A percentile compares a stretch with the other conserved stretches of the same genome.
Evolutionary conservation across 2,329 filamentous ascomycete species (phyloP).

Genomic region (Cordyceps farinosa): DNA sequence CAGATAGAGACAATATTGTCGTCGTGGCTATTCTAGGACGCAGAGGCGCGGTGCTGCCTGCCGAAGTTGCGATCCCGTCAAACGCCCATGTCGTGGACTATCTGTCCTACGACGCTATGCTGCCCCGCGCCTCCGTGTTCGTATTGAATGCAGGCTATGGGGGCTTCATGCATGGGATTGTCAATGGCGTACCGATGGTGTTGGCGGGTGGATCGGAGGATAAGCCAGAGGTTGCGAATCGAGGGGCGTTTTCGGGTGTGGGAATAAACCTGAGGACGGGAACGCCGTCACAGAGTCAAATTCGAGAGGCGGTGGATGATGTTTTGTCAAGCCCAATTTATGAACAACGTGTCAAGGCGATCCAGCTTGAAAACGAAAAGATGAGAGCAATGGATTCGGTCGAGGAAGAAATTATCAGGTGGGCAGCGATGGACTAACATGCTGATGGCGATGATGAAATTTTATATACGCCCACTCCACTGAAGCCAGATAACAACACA

Average conservation of each 20-base stretch:
- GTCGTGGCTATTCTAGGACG: conserved; percentile 32
- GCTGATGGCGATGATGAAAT: too few species aligned
- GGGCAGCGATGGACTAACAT: background rate
- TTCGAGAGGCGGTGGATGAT: background rate
- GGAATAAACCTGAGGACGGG: conserved; percentile 3
- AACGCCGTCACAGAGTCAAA: background rate
- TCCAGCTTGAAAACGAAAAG: conserved; percentile 2
- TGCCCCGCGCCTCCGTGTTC: conserved; percentile 43
- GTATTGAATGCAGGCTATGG: conserved; percentile 49
- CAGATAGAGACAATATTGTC: conserved; percentile 36
- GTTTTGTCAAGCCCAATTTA: conserved; percentile 1
- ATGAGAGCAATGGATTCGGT: conserved; percentile 11
- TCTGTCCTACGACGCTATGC: conserved; percentile 44
- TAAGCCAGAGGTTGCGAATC: conserved; percentile 12
- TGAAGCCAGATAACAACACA: too few species aligned
- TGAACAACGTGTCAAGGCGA: background rate
- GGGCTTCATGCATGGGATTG: conserved; percentile 11
- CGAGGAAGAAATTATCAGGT: background rate
- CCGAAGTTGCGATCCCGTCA: conserved; percentile 30
- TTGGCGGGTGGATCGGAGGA: conserved; percentile 7
- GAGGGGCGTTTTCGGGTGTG: conserved; percentile 12
- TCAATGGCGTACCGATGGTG: conserved; percentile 14
- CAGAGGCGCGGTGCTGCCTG: conserved; percentile 25
- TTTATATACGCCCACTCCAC: too few species aligned
- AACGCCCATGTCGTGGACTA: conserved; percentile 46